A percentile compares a stretch with the other conserved stretches of the same genome.
phyloP scores from a whole-genome alignment of 805 yeast genomes.

The Candida tibetensis region DNA sequence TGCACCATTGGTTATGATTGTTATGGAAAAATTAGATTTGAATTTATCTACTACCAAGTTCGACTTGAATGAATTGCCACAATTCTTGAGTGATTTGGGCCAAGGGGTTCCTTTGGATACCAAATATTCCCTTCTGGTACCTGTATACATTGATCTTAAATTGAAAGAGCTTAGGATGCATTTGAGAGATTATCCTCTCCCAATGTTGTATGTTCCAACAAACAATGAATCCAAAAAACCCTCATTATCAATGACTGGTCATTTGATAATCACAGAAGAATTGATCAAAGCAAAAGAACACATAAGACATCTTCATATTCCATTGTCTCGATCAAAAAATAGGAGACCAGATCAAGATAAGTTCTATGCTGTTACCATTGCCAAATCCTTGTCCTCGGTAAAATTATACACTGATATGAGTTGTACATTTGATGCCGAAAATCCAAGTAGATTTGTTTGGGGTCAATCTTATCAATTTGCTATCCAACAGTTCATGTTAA shows the following conservation, averaged over 20 bases:
- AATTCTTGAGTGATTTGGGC: constrained; percentile 70
- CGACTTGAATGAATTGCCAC: constrained; percentile 40
- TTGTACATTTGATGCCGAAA: constrained; percentile 51
- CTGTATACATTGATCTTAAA: constrained; percentile 54
- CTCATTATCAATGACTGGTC: constrained; percentile 48
- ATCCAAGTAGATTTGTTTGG: constrained; percentile 73
- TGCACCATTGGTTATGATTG: constrained; percentile 36
- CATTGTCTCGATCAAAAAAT: constrained; percentile 51
- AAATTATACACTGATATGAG: constrained; percentile 65
- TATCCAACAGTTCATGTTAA: constrained; percentile 72
- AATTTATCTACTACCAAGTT: constrained; percentile 27
- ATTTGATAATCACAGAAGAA: constrained; percentile 67
- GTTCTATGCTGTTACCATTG: constrained; percentile 58
- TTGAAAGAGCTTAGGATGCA: constrained; percentile 66
- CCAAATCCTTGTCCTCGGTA: constrained; percentile 73
- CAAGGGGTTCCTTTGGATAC: constrained; percentile 79
- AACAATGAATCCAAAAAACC: constrained; percentile 20
- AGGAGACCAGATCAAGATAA: constrained; percentile 29
- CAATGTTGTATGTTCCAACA: constrained; percentile 70
- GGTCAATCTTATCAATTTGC: constrained; percentile 84
- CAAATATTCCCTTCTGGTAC: constrained; percentile 64
- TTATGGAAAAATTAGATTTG: constrained; percentile 27
- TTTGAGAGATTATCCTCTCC: constrained; percentile 83
- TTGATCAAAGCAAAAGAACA: constrained; percentile 49
- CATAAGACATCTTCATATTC: constrained; percentile 59